A percentile compares a stretch with the other conserved stretches of the same genome.
phyloP scores from a whole-genome alignment of 2,329 filamentous ascomycete species.

The Metarhizium anisopliae region DNA sequence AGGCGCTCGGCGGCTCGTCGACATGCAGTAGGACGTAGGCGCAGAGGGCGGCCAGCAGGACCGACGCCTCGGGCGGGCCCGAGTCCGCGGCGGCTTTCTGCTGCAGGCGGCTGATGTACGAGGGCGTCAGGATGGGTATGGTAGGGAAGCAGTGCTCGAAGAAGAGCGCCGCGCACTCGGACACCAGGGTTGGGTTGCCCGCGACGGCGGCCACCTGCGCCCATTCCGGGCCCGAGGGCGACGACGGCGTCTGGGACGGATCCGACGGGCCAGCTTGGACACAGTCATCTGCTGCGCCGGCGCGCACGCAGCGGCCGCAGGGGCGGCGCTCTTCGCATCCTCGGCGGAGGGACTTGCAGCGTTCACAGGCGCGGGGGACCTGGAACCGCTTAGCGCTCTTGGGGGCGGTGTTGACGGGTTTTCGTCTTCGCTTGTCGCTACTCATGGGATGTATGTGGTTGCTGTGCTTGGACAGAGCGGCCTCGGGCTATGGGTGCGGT shows the following conservation, averaged over 20 bases:
- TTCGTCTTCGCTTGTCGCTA: background rate
- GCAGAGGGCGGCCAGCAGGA: conserved; percentile 28
- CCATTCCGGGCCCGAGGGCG: conserved; percentile 3
- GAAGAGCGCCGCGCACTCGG: conserved; percentile 30
- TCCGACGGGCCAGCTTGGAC: conserved; percentile 4
- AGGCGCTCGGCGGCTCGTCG: conserved; percentile 24
- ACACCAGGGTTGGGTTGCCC: conserved; percentile 20
- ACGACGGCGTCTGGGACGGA: background rate
- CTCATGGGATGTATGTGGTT: background rate
- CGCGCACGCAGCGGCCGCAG: conserved; percentile 31
- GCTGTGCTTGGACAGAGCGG: too few species aligned
- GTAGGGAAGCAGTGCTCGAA: conserved; percentile 30
- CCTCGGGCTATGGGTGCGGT: too few species aligned
- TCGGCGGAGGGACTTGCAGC: conserved; percentile 33
- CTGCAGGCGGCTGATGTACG: conserved; percentile 25
- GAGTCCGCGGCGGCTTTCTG: conserved; percentile 11
- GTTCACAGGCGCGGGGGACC: conserved; percentile 33
- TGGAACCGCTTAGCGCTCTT: conserved; percentile 24
- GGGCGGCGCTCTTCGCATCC: conserved; percentile 36
- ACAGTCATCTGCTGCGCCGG: conserved; percentile 32
- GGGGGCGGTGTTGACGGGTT: background rate
- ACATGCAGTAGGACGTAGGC: conserved; percentile 33
- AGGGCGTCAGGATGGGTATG: conserved; percentile 31
- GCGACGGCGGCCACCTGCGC: conserved; percentile 25
- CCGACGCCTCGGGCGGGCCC: conserved; percentile 21